phyloP scores from a whole-genome alignment of 192 early-diverging fungal genomes.

The Linnemannia exigua region DNA sequence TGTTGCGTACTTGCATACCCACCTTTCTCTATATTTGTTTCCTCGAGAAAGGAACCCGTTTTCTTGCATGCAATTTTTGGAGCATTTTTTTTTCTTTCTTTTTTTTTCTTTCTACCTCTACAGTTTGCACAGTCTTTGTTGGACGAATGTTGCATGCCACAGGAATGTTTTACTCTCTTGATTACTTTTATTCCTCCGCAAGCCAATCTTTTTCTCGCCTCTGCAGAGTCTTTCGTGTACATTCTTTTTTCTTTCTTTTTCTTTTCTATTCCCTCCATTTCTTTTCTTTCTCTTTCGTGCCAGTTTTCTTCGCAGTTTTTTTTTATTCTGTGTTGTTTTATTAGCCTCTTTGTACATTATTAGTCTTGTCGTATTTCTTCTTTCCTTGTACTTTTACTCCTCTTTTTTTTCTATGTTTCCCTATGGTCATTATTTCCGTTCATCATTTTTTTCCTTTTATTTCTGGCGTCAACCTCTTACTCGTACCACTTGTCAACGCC shows the following conservation, averaged over 20 bases:
- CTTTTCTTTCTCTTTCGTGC: slow-evolving; percentile 3
- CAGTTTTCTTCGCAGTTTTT: slow-evolving; percentile 5
- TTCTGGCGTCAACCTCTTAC: background rate
- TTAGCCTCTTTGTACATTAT: slow-evolving; percentile 17
- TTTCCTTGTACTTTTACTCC: background rate
- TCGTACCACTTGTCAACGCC: background rate
- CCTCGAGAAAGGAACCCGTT: background rate
- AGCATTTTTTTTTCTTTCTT: background rate
- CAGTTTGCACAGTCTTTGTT: slow-evolving; percentile 10
- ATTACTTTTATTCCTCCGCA: slow-evolving; percentile 19
- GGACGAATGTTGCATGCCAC: slow-evolving; percentile 5
- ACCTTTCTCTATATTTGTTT: slow-evolving; percentile 13
- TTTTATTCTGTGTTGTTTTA: slow-evolving; percentile 21
- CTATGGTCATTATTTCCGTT: background rate
- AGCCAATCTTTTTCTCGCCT: slow-evolving; percentile 41
- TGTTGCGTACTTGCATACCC: slow-evolving; percentile 6
- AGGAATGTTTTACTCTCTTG: background rate
- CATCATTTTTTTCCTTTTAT: background rate
- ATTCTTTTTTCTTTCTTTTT: slow-evolving; percentile 11
- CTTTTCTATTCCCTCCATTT: background rate
- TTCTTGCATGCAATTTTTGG: background rate
- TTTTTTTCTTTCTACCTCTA: background rate
- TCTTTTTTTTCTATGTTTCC: background rate
- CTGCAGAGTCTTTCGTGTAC: slow-evolving; percentile 34
- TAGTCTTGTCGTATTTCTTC: slow-evolving; percentile 1